Evolutionary conservation across 805 yeast species (phyloP).

Genomic region (Ogataea methanolica): DNA sequence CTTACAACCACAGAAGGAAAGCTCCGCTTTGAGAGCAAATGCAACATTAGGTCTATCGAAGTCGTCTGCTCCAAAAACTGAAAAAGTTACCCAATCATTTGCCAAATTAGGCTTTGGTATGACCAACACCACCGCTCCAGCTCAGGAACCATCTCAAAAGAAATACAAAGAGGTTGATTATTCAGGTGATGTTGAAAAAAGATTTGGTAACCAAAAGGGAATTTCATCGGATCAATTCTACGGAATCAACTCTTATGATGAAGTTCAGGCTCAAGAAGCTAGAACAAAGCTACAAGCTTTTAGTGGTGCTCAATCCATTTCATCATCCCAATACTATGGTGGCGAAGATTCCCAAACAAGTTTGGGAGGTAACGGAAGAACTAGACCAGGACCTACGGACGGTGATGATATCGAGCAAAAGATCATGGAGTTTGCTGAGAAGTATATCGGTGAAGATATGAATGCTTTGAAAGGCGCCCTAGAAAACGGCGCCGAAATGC

Average conservation of each 20-base stretch:
- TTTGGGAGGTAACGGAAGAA: conserved; percentile 27
- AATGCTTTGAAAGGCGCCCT: conserved; percentile 85
- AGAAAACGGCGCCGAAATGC: conserved; percentile 89
- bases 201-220: conserved; percentile 87
- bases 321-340: conserved; percentile 90
- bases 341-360: conserved; percentile 36
- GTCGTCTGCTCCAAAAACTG: conserved; percentile 24
- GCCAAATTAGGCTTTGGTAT: conserved; percentile 90
- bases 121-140: conserved; percentile 60
- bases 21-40: conserved; percentile 13
- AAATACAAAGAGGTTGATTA: conserved; percentile 40
- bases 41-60: conserved; percentile 11
- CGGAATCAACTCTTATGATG: conserved; percentile 83
- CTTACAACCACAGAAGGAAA: conserved; percentile 12
- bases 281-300: conserved; percentile 73
- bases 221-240: conserved; percentile 94
- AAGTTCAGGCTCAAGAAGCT: conserved; percentile 75
- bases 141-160: conserved; percentile 21
- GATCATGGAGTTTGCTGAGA: conserved; percentile 57
- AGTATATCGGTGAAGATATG: conserved; percentile 78
- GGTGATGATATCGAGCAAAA: conserved; percentile 47
- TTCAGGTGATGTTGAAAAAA: conserved; percentile 69
- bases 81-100: conserved; percentile 60
- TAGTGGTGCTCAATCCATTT: conserved; percentile 83
- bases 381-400: conserved; percentile 24